phyloP scores from a whole-genome alignment of 2,329 filamentous ascomycete genomes.

The Cladophialophora immunda region DNA sequence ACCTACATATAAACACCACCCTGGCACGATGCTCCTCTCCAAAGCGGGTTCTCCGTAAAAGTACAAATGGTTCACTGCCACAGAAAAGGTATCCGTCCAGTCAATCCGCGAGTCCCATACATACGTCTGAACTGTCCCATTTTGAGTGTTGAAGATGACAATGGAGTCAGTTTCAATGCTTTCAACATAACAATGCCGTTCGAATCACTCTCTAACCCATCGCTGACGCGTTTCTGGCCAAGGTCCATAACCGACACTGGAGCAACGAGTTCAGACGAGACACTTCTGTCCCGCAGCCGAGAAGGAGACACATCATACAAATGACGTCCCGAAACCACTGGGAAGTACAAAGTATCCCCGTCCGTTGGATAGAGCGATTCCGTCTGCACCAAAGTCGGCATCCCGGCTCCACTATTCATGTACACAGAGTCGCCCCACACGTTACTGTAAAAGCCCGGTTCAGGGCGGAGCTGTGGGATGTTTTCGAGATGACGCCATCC shows the following conservation, averaged over 20 bases:
- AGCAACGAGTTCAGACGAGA: slow-evolving; percentile 54
- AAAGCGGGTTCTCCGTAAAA: slow-evolving; percentile 64
- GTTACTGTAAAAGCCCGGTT: slow-evolving; percentile 57
- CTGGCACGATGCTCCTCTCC: slow-evolving; percentile 47
- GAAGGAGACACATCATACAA: slow-evolving; percentile 58
- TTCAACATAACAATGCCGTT: slow-evolving; percentile 60
- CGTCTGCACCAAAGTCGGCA: slow-evolving; percentile 58
- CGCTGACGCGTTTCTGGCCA: slow-evolving; percentile 60
- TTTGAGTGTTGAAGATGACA: slow-evolving; percentile 56
- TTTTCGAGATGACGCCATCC: slow-evolving; percentile 57
- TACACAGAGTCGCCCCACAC: slow-evolving; percentile 61
- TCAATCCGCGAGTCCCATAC: slow-evolving; percentile 58
- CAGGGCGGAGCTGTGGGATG: slow-evolving; percentile 50
- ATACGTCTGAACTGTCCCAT: slow-evolving; percentile 54
- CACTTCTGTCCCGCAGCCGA: slow-evolving; percentile 51
- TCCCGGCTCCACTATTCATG: slow-evolving; percentile 47
- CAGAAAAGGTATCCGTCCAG: slow-evolving; percentile 60
- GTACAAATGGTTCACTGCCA: slow-evolving; percentile 59
- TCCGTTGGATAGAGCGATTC: slow-evolving; percentile 61
- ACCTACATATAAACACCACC: slow-evolving; percentile 54
- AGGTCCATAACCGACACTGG: slow-evolving; percentile 53
- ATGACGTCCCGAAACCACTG: slow-evolving; percentile 54
- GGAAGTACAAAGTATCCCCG: slow-evolving; percentile 58
- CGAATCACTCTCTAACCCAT: slow-evolving; percentile 62
- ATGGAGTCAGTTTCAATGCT: slow-evolving; percentile 62